Percentiles rank a stretch among this genome's conserved stretches.
Conservation (phyloP, 345 rosid genomes). For the Eutrema yunnanense region DNA sequence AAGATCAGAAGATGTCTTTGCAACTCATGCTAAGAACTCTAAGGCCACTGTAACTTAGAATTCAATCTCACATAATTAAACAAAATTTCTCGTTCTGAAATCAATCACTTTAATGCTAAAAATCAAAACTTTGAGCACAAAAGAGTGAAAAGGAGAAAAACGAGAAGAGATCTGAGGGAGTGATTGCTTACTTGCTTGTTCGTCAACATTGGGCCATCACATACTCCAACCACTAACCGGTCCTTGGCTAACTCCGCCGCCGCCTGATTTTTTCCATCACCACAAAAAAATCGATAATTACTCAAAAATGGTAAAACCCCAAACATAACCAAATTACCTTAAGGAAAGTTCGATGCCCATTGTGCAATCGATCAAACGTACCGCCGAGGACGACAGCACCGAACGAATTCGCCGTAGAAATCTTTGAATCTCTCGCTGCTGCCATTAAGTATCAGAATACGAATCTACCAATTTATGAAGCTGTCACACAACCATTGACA, state of each 20-base stretch:
- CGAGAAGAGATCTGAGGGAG: no score
- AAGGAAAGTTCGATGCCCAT: constrained; percentile 89
- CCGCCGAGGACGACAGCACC: constrained; percentile 85
- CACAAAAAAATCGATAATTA: neutral
- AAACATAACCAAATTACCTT: constrained; percentile 34
- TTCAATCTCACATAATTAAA: no score
- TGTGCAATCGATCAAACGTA: constrained; percentile 85
- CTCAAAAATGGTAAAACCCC: neutral
- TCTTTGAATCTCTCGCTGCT: constrained; percentile 17
- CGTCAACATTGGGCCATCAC: constrained; percentile 81
- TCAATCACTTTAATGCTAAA: no score
- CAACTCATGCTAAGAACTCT: no score
- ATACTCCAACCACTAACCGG: constrained; percentile 69
- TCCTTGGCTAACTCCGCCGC: constrained; percentile 61
- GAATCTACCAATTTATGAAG: neutral
- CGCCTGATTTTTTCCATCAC: constrained; percentile 36
- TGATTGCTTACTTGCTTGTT: constrained; percentile 60
- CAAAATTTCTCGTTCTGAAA: no score
- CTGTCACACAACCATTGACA: no score
- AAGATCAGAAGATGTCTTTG: no score
- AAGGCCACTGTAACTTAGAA: no score
- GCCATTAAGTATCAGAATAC: constrained; percentile 20
- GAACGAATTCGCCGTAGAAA: constrained; percentile 48
- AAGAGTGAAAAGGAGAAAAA: no score
- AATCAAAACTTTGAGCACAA: no score